A percentile compares a stretch with the other conserved stretches of the same genome.
Conservation (phyloP, 2,329 filamentous ascomycete genomes). For the Whalleya microplaca region DNA sequence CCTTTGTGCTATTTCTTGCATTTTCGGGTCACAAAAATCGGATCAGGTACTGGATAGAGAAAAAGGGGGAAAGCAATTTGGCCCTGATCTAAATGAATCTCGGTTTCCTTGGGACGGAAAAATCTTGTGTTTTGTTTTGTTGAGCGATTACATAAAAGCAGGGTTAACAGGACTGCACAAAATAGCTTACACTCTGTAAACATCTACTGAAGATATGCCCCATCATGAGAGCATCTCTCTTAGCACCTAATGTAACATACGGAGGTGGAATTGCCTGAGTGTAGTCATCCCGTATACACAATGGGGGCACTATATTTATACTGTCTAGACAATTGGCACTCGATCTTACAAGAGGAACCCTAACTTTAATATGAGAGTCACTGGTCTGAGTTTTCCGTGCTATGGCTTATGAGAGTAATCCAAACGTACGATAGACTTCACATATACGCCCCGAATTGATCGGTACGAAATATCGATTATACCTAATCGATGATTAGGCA, state of each 20-base stretch:
- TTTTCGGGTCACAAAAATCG: slow-evolving; percentile 14
- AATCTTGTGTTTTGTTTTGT: neutral
- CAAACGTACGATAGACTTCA: no score
- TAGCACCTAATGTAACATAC: neutral
- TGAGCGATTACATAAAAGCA: neutral
- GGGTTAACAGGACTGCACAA: neutral
- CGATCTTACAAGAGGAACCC: no score
- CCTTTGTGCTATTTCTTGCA: slow-evolving; percentile 7
- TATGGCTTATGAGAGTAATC: no score
- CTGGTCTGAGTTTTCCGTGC: no score
- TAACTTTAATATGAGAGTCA: no score
- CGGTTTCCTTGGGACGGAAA: neutral
- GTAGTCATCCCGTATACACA: no score
- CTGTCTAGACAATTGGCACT: no score
- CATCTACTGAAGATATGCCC: neutral
- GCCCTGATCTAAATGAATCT: slow-evolving; percentile 1
- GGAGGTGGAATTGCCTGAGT: no score
- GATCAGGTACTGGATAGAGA: slow-evolving; percentile 8
- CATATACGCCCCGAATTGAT: no score
- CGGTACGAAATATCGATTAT: no score
- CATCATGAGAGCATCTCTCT: neutral
- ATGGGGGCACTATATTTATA: no score
- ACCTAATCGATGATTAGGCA: no score
- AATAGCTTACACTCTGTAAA: neutral
- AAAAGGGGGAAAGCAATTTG: slow-evolving; percentile 9